Base-by-base conservation (phyloP, 108 stramenopile species). In the Schizochytrium sp. region DNA sequence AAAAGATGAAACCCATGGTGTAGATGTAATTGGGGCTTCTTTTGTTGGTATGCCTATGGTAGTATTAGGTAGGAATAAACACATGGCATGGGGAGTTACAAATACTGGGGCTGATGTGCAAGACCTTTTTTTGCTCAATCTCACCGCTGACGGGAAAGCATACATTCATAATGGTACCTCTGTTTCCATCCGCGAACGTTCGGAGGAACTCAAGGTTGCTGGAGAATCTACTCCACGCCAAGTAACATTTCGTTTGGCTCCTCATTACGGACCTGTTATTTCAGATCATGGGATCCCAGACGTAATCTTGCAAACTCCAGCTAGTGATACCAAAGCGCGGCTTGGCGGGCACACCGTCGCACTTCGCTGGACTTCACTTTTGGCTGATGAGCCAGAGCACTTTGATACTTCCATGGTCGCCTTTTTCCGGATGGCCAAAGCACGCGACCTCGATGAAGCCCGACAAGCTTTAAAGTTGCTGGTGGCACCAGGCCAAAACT, bases 41-140 rank as follows among this genome's bases (percentile, higher is more conserved):
- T 87, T 89, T 45, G 19, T 69, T 4, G 76, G 73, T 7, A 15
- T 89, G 4, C 89, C 89, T 12, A 8, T 19, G 3, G 76, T 89
- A 3, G 89, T 89, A n/a, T 28, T 89, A n/a, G 89, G 89, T 3
- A 72, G 53, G 61, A 89, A 89, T 40, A 3, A 12, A 19, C 73
- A 53, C 60, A 64, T 89, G 5, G 73, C 89, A 4, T 89, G 89
- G 89, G 89, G 76, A 28, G 89, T 89, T 13, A 89, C 89, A 3
- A 89, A 89, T 53, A 61, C 83, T 4, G 89, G 89, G 4, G 89
- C 89, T 2, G 89, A 89, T 56, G 89, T 88, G 57, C 89, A 89
- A 44, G 89, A 89, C 60, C 61, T 89, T 5, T 89, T 45, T 40
- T 57, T 87, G 1, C 38, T 89, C 56, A 4, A 89, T 13, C 40